Conservation (phyloP, 345 rosid genomes). For the Brassica juncea region DNA sequence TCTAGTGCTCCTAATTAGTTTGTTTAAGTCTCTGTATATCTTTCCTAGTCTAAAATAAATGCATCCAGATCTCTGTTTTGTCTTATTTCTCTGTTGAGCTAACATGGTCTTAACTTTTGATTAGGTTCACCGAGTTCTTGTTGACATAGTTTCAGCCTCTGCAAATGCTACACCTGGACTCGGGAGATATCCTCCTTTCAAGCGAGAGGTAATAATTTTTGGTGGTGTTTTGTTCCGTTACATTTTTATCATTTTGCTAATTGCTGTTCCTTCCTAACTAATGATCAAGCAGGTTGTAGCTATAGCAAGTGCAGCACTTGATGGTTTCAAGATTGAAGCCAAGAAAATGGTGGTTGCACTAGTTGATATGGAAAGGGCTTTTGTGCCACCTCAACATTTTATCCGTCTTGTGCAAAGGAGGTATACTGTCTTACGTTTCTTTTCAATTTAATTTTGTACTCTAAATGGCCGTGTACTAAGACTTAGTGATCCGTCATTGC, state of each 20-base stretch:
- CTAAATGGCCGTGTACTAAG: not conserved
- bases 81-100: constrained; percentile 17
- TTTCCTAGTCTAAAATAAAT: not conserved
- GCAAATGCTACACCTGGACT: constrained; percentile 97
- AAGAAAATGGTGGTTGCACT: not conserved
- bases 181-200: constrained; percentile 96
- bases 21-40: not conserved
- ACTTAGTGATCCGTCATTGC: not conserved
- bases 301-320: constrained; percentile 89
- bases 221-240: constrained; percentile 9
- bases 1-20: constrained; percentile 13
- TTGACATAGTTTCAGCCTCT: constrained; percentile 84
- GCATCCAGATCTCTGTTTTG: not conserved
- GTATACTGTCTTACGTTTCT: constrained; percentile 41
- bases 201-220: constrained; percentile 70
- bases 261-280: constrained; percentile 15
- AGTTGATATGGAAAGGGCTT: constrained; percentile 53
- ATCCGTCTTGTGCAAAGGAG: constrained; percentile 95
- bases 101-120: constrained; percentile 19
- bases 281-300: constrained; percentile 65
- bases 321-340: constrained; percentile 37
- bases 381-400: constrained; percentile 99
- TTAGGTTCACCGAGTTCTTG: constrained; percentile 90
- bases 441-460: constrained; percentile 1
- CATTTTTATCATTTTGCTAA: not conserved